Evolutionary conservation across 345 rosid species (phyloP), one percentile per base, ranked within the genome.

Genomic region (Dimocarpus longan): DNA sequence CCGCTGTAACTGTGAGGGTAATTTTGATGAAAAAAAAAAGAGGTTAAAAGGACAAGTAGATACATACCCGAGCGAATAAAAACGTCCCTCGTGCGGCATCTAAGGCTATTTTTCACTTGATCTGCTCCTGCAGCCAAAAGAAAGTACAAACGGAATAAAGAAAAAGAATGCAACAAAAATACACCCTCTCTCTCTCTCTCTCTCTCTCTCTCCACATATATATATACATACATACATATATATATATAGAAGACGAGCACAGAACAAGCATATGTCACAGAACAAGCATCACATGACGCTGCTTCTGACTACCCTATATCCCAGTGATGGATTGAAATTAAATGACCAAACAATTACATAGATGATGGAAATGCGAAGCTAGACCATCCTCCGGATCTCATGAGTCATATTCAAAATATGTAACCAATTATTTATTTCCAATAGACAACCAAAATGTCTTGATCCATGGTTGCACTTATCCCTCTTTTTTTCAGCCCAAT

Each of bases 101-200:
- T 32, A 80, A 32, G 40, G 39, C 10, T 52, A 66, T 46, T 60
- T 13, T 66, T 44, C 28, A 71, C 66, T 76, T 40, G 77, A 78
- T 39, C 78, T 18, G 18, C 77, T 66, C 86, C 86, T 83, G 86
- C 89, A 82, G 57, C 66, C 80, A 87, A 59, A 78, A 66, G 40
- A 75, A 60, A 43, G 39, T 37, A 68, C 68, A 43, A 16, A 77
- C 26, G 39, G 26, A 67, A 66, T 66, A 32, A 72, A 44, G 69
- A 42, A 68, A 60, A 50, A 26, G 57, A 57, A 79, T 62, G 60
- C 44, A 44, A 78, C 63, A 70, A 75, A 72, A 68, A 22, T 37
- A 21, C 7, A 11, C 4, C 43, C 9, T 52, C 16, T 26, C 1
- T 26, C 28, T 26, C 28, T 26, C 28, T 26, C 28, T 26, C 28